phyloP scores from a whole-genome alignment of 106 monocot genomes.

The Dioscorea zingiberensis region DNA sequence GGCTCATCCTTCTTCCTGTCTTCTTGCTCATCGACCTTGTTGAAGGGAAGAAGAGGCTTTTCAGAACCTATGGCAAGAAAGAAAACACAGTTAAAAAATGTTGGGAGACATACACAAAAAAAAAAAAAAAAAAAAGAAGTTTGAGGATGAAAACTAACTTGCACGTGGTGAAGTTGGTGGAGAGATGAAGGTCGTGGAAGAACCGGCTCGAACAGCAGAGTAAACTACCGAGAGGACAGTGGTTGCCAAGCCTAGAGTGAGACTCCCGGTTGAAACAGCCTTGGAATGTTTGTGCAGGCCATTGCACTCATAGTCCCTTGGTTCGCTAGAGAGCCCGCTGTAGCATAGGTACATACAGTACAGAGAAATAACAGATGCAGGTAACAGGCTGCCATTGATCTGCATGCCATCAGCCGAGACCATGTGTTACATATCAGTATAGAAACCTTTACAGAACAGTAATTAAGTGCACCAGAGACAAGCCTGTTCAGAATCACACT shows the following conservation, averaged over 20 bases:
- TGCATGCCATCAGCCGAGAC: constrained; percentile 20
- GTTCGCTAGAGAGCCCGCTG: constrained; percentile 89
- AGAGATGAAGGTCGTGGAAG: constrained; percentile 83
- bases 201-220: constrained; percentile 98
- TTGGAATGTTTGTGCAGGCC: constrained; percentile 85
- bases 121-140: too few relatives aligned
- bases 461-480: too few relatives aligned
- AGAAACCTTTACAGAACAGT: too few relatives aligned
- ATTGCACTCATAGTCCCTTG: constrained; percentile 94
- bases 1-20: constrained; percentile 64
- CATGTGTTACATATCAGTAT: not conserved
- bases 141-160: constrained; percentile 24
- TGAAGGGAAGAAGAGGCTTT: constrained; percentile 84
- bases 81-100: not conserved
- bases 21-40: constrained; percentile 63
- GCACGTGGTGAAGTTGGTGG: constrained; percentile 76
- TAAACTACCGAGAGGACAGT: constrained; percentile 95
- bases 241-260: constrained; percentile 76
- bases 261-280: constrained; percentile 91
- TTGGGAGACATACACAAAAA: too few relatives aligned
- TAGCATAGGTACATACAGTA: constrained; percentile 97
- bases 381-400: constrained; percentile 94
- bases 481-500: too few relatives aligned
- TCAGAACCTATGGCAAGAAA: constrained; percentile 42
- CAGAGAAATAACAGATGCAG: constrained; percentile 85